Conservation (phyloP, 2,329 filamentous ascomycete species). For the Curvularia verruculosa region DNA sequence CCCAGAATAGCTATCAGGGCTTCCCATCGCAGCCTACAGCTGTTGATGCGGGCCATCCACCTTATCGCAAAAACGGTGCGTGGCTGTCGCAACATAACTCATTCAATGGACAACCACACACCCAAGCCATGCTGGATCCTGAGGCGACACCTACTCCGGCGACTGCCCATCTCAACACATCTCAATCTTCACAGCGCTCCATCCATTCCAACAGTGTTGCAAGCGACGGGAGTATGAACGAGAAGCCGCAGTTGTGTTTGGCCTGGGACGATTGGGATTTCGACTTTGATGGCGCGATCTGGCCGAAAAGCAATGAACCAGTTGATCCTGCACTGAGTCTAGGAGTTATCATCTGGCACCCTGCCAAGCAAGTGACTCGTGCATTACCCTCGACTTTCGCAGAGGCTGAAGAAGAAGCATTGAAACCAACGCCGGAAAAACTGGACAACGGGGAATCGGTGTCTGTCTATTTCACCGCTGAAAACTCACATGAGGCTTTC, state of each 20-base stretch:
- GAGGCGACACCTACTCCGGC: constrained; percentile 40
- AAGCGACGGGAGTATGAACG: constrained; percentile 23
- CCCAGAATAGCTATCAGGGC: constrained; percentile 24
- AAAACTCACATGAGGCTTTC: constrained; percentile 53
- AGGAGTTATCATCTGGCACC: constrained; percentile 55
- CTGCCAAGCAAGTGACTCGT: constrained; percentile 52
- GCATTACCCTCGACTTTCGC: constrained; percentile 52
- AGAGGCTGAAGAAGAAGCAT: constrained; percentile 53
- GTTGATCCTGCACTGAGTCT: constrained; percentile 54
- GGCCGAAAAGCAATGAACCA: constrained; percentile 53
- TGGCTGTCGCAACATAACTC: constrained; percentile 32
- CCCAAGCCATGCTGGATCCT: constrained; percentile 22
- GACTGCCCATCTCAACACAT: constrained; percentile 26
- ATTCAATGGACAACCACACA: constrained; percentile 17
- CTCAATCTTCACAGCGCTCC: constrained; percentile 17
- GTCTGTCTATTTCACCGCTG: constrained; percentile 57
- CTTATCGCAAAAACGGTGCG: constrained; percentile 30
- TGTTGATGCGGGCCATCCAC: constrained; percentile 31
- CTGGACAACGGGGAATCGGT: constrained; percentile 53
- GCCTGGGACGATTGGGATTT: constrained; percentile 52
- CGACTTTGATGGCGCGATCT: constrained; percentile 54
- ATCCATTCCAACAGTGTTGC: constrained; percentile 24
- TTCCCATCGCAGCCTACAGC: constrained; percentile 29
- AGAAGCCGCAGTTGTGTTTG: constrained; percentile 42
- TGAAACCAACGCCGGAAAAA: constrained; percentile 46